A percentile compares a stretch with the other conserved stretches of the same genome.
Evolutionary conservation across 2,329 filamentous ascomycete species (phyloP).

Genomic region (Sordariomycetes sp.): DNA sequence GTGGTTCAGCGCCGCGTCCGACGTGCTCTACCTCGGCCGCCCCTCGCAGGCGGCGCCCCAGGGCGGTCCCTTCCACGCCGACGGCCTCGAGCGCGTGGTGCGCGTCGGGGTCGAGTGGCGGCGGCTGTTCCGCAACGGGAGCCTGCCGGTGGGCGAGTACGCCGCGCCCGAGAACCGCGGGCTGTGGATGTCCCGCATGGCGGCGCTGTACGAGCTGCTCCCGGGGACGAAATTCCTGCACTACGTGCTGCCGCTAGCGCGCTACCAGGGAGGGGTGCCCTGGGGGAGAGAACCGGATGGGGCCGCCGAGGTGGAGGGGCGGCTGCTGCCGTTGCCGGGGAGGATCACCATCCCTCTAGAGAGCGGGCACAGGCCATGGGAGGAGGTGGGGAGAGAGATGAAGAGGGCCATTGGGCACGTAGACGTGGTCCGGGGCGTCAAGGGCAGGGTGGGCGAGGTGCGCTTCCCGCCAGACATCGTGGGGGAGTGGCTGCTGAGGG

Average conservation of each 20-base stretch:
- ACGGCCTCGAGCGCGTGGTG: slow-evolving; percentile 13
- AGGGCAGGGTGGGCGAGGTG: background rate
- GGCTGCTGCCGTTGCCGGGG: slow-evolving; percentile 12
- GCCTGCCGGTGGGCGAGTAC: slow-evolving; percentile 10
- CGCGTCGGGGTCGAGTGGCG: slow-evolving; percentile 19
- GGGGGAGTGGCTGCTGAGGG: background rate
- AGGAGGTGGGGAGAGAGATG: background rate
- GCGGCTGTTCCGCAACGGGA: slow-evolving; percentile 15
- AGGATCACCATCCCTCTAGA: slow-evolving; percentile 2
- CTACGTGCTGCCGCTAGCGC: slow-evolving; percentile 15
- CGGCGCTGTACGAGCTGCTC: slow-evolving; percentile 12
- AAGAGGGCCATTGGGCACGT: background rate
- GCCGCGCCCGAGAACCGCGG: slow-evolving; percentile 5
- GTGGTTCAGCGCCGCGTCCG: slow-evolving; percentile 15
- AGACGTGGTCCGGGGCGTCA: background rate
- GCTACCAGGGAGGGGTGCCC: slow-evolving; percentile 14
- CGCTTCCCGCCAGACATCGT: background rate
- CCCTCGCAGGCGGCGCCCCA: slow-evolving; percentile 9
- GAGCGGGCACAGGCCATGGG: slow-evolving; percentile 1
- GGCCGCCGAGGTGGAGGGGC: slow-evolving; percentile 8
- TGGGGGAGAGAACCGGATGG: slow-evolving; percentile 17
- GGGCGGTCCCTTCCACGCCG: slow-evolving; percentile 8
- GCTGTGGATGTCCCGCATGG: slow-evolving; percentile 12
- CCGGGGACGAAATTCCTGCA: slow-evolving; percentile 13
- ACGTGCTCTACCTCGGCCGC: slow-evolving; percentile 19